Evolutionary conservation across 495 filamentous ascomycete genomes (phyloP).

Genomic region (Neurospora cerealis): DNA sequence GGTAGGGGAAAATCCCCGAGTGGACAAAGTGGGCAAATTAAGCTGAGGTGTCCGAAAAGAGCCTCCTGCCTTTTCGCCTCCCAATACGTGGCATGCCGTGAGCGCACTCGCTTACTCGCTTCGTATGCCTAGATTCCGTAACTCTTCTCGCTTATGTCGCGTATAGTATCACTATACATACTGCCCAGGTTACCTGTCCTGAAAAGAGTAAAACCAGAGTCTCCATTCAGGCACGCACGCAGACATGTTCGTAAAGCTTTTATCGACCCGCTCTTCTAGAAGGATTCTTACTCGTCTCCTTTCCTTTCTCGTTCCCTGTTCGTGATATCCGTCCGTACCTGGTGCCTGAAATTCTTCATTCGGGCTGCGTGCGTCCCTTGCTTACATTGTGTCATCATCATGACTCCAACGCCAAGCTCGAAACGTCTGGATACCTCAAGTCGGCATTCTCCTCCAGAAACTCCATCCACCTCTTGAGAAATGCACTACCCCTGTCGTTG

Average conservation of each 20-base stretch:
- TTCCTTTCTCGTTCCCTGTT: not conserved
- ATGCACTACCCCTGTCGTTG: conserved; percentile 56
- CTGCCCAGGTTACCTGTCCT: not conserved
- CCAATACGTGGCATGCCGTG: not conserved
- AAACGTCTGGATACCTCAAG: conserved; percentile 68
- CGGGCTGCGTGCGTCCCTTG: not conserved
- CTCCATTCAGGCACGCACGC: not conserved
- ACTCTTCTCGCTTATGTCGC: not conserved
- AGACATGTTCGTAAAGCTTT: not conserved
- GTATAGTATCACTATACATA: not conserved
- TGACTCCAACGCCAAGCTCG: conserved; percentile 33
- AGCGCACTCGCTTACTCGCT: not conserved
- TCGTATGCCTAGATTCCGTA: not conserved
- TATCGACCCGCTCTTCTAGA: not conserved
- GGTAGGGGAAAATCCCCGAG: not conserved
- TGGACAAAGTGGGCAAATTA: not conserved
- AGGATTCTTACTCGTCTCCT: not conserved
- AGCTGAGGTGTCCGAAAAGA: not conserved
- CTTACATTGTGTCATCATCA: not conserved
- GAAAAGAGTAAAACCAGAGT: not conserved
- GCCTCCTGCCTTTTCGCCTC: not conserved
- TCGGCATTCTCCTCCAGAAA: conserved; percentile 78
- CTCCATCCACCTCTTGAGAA: conserved; percentile 84
- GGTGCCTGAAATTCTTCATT: not conserved
- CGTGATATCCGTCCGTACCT: not conserved